Evolutionary conservation across 306 rosid genomes (phyloP).

Genomic region (Malus domestica): DNA sequence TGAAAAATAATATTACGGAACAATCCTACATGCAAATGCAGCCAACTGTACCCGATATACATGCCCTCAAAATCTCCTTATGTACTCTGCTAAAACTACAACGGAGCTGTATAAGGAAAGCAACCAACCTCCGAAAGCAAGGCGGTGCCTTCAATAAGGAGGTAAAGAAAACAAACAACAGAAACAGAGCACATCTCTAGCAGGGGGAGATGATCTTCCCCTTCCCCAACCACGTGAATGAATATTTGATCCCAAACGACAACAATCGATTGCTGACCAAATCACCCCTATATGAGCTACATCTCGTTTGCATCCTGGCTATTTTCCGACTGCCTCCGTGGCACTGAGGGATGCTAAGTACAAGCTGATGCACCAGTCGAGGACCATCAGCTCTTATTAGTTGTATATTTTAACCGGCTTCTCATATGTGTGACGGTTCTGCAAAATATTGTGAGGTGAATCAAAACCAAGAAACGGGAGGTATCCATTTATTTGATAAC

Average conservation of each 20-base stretch:
- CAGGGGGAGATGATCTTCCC: not conserved
- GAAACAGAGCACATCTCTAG: constrained; percentile 4
- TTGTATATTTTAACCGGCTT: constrained; percentile 76
- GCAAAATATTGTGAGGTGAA: constrained; percentile 37
- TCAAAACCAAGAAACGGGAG: not conserved
- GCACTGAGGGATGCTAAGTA: constrained; percentile 6
- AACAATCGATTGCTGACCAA: constrained; percentile 6
- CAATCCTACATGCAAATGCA: constrained; percentile 6
- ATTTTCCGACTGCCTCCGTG: constrained; percentile 7
- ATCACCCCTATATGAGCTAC: constrained; percentile 15
- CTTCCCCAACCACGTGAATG: constrained; percentile 6
- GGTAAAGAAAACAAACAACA: not conserved
- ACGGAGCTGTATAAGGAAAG: constrained; percentile 24
- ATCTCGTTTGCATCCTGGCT: constrained; percentile 11
- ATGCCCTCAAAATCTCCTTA: constrained; percentile 40
- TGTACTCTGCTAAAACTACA: constrained; percentile 35
- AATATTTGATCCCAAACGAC: constrained; percentile 12
- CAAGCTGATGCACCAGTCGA: constrained; percentile 14
- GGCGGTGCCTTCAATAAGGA: constrained; percentile 14
- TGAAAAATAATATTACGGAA: not conserved
- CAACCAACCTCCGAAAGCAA: constrained; percentile 19
- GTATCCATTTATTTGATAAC: not conserved
- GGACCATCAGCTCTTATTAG: constrained; percentile 28
- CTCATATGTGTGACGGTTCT: constrained; percentile 73
- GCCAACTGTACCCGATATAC: constrained; percentile 31